Base-by-base conservation (phyloP, 345 rosid species). In the Erucastrum elatum region DNA sequence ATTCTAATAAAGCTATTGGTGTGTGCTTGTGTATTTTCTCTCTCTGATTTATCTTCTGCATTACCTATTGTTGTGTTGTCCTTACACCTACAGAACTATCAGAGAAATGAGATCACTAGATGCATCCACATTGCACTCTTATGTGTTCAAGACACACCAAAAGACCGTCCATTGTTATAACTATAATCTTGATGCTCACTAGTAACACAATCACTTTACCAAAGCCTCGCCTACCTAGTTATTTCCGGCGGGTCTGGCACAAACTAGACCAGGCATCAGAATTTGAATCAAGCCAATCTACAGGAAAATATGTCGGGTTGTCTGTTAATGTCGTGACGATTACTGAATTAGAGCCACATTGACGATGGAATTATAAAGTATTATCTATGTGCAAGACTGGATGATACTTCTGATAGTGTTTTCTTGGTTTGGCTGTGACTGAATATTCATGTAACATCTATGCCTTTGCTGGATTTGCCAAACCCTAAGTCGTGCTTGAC, bases 141-240 rank as follows among this genome's bases (percentile, higher is more conserved):
- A 53, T 80, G 83, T 69, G 83, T 75, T 80, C 83, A 80, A 74
- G 83, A 80, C 0, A 31, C 70, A 55, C 75, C 72, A 13, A 41
- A 13, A 31, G 62, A 63, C 21, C 71, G 83, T 55, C 83, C 83
- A 39, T 5, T 15, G 49, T 29, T 80, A 33, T 55, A 27, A 63
- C 62, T 1, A 70, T 69, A 61, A 65, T 55, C n/a, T 21, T 80
- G 3, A 74, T 75, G 83, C 83, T 80, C 33, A 80, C 72, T 37
- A 69, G 83, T 5, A 75, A 56, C 13, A 68, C 80, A 10, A 44
- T 80, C 3, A 80, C 80, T 55, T 3, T 80, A 55, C 80, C 75
- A 6, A 67, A 64, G 61, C 80, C 80, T 30, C 79, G 13, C 7
- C 31, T 29, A 56, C 83, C 83, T 0, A 51, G 33, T 0, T 75